phyloP scores from a whole-genome alignment of 371 early-diverging fungal species.

The Smittium mucronatum region DNA sequence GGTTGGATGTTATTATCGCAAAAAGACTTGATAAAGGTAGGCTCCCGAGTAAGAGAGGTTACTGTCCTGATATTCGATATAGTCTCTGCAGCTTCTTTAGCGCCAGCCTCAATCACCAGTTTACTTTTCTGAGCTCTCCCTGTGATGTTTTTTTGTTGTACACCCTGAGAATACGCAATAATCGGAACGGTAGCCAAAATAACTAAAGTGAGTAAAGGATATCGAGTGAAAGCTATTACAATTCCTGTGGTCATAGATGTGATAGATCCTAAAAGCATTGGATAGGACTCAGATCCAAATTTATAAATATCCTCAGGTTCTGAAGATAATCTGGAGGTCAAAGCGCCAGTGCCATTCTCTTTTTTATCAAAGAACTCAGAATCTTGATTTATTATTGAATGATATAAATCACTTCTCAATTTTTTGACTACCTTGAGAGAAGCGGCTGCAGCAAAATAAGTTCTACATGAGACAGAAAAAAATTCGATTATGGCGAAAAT shows the following conservation, averaged over 20 bases:
- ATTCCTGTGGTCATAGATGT: slow-evolving; percentile 21
- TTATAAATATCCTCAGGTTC: too few relatives aligned
- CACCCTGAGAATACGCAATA: slow-evolving; percentile 20
- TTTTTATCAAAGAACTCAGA: slow-evolving; percentile 76
- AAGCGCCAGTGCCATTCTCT: slow-evolving; percentile 61
- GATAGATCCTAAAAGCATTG: slow-evolving; percentile 36
- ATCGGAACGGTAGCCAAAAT: slow-evolving; percentile 41
- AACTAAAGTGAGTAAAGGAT: slow-evolving; percentile 22
- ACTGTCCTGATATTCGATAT: slow-evolving; percentile 74
- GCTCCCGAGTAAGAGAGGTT: slow-evolving; percentile 64
- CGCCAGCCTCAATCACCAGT: slow-evolving; percentile 16
- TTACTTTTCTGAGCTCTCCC: neutral
- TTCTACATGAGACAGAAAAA: slow-evolving; percentile 29
- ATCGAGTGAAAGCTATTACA: slow-evolving; percentile 17
- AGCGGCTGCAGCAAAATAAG: slow-evolving; percentile 29
- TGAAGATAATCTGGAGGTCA: slow-evolving; percentile 67
- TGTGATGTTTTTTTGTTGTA: slow-evolving; percentile 10
- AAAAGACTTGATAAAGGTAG: slow-evolving; percentile 44
- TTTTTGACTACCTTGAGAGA: slow-evolving; percentile 46
- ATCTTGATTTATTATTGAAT: slow-evolving; percentile 54
- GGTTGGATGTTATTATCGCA: slow-evolving; percentile 42
- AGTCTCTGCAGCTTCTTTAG: too few relatives aligned
- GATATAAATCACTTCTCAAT: slow-evolving; percentile 42
- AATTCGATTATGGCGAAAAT: slow-evolving; percentile 41
- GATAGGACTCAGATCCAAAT: slow-evolving; percentile 44